phyloP scores from a whole-genome alignment of 768 basidiomycete genomes.

The Stropharia rugosoannulata region DNA sequence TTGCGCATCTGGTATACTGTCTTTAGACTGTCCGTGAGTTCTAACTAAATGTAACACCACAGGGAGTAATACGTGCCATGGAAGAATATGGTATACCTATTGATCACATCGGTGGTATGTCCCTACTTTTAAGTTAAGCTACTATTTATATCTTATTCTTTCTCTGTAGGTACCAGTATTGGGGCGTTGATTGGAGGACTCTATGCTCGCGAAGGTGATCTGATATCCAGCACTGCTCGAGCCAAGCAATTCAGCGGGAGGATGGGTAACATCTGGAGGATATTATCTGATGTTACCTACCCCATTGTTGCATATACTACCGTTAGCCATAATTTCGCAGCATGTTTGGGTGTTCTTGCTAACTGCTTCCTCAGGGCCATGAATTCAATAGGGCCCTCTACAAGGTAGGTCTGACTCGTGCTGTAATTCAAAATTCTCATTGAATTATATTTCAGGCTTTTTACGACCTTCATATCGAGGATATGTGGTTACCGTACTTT shows the following conservation, averaged over 20 bases:
- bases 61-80: slow-evolving; percentile 92
- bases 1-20: slow-evolving; percentile 38
- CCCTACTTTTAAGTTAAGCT: not conserved
- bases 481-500: slow-evolving; percentile 99
- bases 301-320: slow-evolving; percentile 93
- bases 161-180: slow-evolving; percentile 71
- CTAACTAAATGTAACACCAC: slow-evolving; percentile 7
- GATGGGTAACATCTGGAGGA: slow-evolving; percentile 94
- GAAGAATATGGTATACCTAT: slow-evolving; percentile 93
- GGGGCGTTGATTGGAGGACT: slow-evolving; percentile 91
- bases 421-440: not conserved
- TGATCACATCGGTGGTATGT: slow-evolving; percentile 82
- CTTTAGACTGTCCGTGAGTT: not conserved
- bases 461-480: slow-evolving; percentile 92
- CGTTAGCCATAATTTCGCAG: slow-evolving; percentile 27
- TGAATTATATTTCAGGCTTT: slow-evolving; percentile 55
- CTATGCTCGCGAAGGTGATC: slow-evolving; percentile 92
- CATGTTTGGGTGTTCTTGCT: not conserved
- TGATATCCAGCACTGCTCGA: slow-evolving; percentile 81
- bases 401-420: slow-evolving; percentile 50
- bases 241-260: slow-evolving; percentile 90
- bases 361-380: slow-evolving; percentile 59
- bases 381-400: slow-evolving; percentile 95
- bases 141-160: not conserved
- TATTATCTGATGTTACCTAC: slow-evolving; percentile 91